phyloP scores from a whole-genome alignment of 108 stramenopile species.

The Skeletonema marinoi region DNA sequence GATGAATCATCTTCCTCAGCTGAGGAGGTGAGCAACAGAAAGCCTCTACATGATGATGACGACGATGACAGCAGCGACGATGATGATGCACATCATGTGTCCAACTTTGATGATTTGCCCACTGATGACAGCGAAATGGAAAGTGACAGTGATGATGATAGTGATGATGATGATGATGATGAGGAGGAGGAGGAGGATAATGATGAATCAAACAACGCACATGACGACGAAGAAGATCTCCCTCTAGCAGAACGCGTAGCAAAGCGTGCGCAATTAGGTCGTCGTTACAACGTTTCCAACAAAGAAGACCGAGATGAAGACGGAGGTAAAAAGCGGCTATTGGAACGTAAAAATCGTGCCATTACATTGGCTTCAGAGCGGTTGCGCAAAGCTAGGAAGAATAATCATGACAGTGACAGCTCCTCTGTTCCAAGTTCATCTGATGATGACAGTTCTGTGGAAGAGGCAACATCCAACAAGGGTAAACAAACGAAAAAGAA shows the following conservation, averaged over 20 bases:
- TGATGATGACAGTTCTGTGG: constrained; percentile 11
- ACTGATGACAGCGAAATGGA: constrained; percentile 39
- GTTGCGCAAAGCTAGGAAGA: constrained; percentile 12
- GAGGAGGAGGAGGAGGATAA: neutral
- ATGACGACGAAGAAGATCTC: constrained; percentile 23
- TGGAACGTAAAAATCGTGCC: constrained; percentile 39
- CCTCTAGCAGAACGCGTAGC: constrained; percentile 41
- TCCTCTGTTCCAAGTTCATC: neutral
- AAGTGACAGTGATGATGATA: constrained; percentile 15
- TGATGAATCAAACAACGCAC: neutral
- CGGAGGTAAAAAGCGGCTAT: constrained; percentile 22
- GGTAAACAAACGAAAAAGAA: constrained; percentile 3
- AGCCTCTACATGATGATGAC: constrained; percentile 1
- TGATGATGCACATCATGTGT: constrained; percentile 7
- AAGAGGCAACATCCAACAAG: neutral
- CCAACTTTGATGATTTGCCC: constrained; percentile 46
- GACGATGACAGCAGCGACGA: constrained; percentile 1
- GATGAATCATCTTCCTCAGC: constrained; percentile 25
- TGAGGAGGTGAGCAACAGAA: neutral
- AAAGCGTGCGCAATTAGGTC: constrained; percentile 24
- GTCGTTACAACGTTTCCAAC: constrained; percentile 18
- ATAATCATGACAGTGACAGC: neutral
- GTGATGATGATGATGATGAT: neutral
- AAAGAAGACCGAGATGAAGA: constrained; percentile 10
- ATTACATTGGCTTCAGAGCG: constrained; percentile 43